phyloP scores from a whole-genome alignment of 2,329 filamentous ascomycete species.

The Fusarium protoensiforme region DNA sequence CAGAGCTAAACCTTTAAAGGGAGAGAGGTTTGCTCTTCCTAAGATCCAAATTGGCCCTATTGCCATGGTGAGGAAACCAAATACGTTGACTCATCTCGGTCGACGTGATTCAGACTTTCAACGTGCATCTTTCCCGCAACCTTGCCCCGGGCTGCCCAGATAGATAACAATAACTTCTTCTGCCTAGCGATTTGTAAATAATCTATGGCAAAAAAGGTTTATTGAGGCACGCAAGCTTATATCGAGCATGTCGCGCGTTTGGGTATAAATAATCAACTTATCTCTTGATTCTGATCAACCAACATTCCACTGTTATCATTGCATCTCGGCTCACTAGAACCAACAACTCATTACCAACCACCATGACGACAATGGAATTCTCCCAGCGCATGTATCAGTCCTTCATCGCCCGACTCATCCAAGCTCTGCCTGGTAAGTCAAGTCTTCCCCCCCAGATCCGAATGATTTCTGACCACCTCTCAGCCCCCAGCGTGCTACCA shows the following conservation, averaged over 20 bases:
- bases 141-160: not conserved
- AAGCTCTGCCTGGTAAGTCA: not conserved
- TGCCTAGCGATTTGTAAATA: not conserved
- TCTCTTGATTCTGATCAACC: not conserved
- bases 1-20: not conserved
- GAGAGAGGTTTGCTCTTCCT: too few relatives aligned
- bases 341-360: not conserved
- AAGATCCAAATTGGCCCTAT: too few relatives aligned
- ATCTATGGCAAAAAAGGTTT: not conserved
- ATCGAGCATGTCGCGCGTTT: not conserved
- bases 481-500: not conserved
- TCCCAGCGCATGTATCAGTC: not conserved
- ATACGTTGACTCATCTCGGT: not conserved
- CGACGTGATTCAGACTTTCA: not conserved
- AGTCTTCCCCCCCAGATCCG: not conserved
- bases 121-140: not conserved
- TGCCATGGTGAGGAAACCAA: not conserved
- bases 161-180: not conserved
- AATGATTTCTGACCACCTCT: not conserved
- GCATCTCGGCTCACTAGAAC: not conserved
- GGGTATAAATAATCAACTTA: not conserved
- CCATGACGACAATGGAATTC: not conserved
- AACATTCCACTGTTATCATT: not conserved
- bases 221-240: not conserved
- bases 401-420: not conserved